Evolutionary conservation across 257 asterid species (phyloP).

Genomic region (Nyctanthes arbortristis): DNA sequence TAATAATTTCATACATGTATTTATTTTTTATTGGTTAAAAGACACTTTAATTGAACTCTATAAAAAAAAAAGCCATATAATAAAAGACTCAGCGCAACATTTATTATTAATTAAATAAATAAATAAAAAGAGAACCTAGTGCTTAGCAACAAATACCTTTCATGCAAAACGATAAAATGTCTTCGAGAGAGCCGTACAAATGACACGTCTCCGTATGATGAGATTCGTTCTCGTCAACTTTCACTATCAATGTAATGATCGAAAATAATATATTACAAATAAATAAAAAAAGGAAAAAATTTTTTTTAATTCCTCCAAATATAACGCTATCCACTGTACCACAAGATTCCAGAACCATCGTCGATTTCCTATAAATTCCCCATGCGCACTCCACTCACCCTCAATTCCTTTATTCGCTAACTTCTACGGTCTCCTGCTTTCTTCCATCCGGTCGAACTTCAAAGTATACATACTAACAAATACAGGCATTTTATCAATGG

Average conservation of each 20-base stretch:
- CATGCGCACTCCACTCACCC: background rate
- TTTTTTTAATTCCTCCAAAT: background rate
- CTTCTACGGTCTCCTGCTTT: background rate
- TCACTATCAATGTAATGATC: background rate
- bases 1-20: no score
- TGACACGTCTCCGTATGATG: conserved; percentile 2
- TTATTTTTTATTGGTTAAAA: no score
- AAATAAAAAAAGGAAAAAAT: no score
- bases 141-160: no score
- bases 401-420: background rate
- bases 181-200: conserved; percentile 6
- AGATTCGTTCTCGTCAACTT: conserved; percentile 10
- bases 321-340: background rate
- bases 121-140: background rate
- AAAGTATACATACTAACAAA: no score
- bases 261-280: background rate
- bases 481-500: background rate
- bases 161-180: background rate
- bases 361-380: background rate
- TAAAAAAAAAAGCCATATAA: no score
- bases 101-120: no score
- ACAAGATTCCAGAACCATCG: background rate
- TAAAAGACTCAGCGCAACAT: no score
- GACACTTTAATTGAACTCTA: no score
- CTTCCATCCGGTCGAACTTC: background rate